Conservation (phyloP, 345 rosid species). For the Salix udensis region DNA sequence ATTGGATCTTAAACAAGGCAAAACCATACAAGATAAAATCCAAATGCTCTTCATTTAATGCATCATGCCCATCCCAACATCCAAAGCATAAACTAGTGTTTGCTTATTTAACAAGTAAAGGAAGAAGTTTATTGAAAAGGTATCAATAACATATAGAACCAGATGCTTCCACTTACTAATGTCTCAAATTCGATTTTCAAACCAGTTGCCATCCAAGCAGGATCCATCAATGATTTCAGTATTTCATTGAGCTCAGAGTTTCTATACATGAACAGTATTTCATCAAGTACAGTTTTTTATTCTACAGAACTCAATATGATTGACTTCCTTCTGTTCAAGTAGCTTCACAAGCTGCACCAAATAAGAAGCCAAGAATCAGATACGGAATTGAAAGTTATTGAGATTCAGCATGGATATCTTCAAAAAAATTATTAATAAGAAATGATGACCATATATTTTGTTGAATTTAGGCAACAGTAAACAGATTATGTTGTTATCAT, state of each 20-base stretch:
- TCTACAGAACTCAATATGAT: slow-evolving; percentile 88
- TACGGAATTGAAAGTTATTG: neutral
- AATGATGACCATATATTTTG: neutral
- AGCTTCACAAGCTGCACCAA: slow-evolving; percentile 87
- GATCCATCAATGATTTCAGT: slow-evolving; percentile 74
- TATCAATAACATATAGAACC: neutral
- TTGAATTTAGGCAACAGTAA: neutral
- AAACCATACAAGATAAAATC: neutral
- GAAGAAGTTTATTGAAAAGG: neutral
- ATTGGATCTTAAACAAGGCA: neutral
- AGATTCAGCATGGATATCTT: neutral
- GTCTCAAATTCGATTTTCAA: slow-evolving; percentile 79
- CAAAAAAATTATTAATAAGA: too few species aligned
- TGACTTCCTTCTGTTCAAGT: slow-evolving; percentile 87
- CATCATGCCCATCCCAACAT: neutral
- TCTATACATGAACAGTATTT: slow-evolving; percentile 65
- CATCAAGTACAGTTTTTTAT: slow-evolving; percentile 79
- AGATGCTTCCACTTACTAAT: slow-evolving; percentile 44
- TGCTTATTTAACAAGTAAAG: neutral
- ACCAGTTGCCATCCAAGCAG: slow-evolving; percentile 93
- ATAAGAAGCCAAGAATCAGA: slow-evolving; percentile 21
- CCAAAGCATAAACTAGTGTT: neutral
- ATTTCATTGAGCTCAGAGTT: slow-evolving; percentile 63
- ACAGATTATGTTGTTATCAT: neutral
- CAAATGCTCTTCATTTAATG: neutral